Conservation (phyloP, 176 grass and related monocot genomes). For the Oryza meyeriana region DNA sequence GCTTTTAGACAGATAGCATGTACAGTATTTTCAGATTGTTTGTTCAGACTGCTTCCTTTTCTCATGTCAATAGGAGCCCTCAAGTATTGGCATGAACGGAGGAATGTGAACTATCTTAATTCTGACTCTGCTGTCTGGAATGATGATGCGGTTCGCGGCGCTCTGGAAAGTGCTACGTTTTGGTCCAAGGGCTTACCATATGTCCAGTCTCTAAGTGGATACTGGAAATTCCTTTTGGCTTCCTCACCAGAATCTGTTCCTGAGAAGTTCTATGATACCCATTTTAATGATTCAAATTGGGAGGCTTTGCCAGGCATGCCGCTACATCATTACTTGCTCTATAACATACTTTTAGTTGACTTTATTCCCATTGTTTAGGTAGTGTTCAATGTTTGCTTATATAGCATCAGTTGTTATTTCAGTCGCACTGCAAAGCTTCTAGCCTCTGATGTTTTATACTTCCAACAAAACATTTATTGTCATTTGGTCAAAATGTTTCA, state of each 20-base stretch:
- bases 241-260: constrained; percentile 67
- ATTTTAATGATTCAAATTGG: constrained; percentile 82
- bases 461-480: background rate
- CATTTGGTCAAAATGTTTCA: background rate
- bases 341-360: background rate
- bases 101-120: constrained; percentile 58
- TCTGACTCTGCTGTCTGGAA: constrained; percentile 72
- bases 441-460: background rate
- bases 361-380: background rate
- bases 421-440: background rate
- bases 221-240: constrained; percentile 79
- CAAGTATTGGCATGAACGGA: constrained; percentile 86
- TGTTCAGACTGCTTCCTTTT: background rate
- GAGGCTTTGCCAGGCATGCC: constrained; percentile 64
- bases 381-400: background rate
- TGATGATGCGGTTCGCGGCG: constrained; percentile 53
- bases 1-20: background rate
- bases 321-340: constrained; percentile 9
- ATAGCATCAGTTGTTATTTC: background rate
- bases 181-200: constrained; percentile 83
- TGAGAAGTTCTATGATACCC: constrained; percentile 52
- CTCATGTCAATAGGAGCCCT: constrained; percentile 52
- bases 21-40: background rate
- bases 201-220: constrained; percentile 67
- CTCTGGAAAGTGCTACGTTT: constrained; percentile 60